Evolutionary conservation across 352 stramenopile genomes (phyloP), one percentile per base, ranked within the genome.

Genomic region (Phytophthora pistaciae): DNA sequence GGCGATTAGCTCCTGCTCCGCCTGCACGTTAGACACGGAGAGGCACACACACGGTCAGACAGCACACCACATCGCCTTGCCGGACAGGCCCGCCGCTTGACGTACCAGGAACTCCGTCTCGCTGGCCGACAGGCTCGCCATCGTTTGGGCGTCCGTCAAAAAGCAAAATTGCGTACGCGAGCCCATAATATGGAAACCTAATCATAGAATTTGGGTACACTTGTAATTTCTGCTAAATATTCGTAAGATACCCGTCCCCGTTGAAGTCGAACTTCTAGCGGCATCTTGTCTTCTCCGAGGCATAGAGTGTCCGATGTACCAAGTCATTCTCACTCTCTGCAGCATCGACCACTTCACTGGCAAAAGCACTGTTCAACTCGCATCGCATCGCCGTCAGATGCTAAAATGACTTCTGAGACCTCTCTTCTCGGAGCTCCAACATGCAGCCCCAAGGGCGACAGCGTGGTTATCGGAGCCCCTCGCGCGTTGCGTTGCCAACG

Each of bases 1-100:
- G 23, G 80, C 79, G 23, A 97, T 92, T 48, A 97, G 82, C 74
- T 96, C 87, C 57, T 97, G 87, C 66, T 97, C 91, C 3, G 91
- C 91, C 88, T 95, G 58, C 9, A 70, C 21, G 64, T 44, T 23
- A 49, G 20, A 44, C 36, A 44, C 36, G 36, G 3, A 38, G 25
- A 57, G 9, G 57, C 52, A 66, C 21, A 29, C 25, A 20, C 6
- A 56, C 60, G 8, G 33, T 63, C 59, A 63, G 33, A 38, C 23
- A 44, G 53, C 36, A 33, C 6, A 44, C 49, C 36, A 33, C 6
- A 5, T 16, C 4, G 10, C 9, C 5, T 7, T 21, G 8, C 3
- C 16, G 33, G 20, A 31, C 20, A 59, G n/a, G n/a, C 20, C n/a
- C 13, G 21, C 31, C 23, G 33, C 42, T 53, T 21, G 18, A 76